Percentiles rank a stretch among this genome's conserved stretches.
These are phyloP conservation scores for Isochrysis galbana DNA, from an alignment of 78 protist species.

Conservation along the genomic window DNA sequence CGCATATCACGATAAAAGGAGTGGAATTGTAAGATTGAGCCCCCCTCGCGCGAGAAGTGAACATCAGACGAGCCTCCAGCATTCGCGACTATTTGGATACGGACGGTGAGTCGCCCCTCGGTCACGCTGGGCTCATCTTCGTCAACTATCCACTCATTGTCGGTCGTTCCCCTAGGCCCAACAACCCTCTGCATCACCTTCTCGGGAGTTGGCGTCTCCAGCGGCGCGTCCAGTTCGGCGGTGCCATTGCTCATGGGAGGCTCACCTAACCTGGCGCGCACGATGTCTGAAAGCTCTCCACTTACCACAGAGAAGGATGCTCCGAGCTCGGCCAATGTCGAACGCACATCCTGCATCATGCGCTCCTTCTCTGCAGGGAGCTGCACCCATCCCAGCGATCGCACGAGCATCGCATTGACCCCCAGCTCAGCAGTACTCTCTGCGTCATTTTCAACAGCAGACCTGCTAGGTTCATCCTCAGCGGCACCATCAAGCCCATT, in stretches of 20 bases:
- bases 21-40: neutral
- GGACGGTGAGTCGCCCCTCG: neutral
- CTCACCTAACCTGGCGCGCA: neutral
- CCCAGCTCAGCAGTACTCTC: no score
- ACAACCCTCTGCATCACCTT: neutral
- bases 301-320: neutral
- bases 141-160: no score
- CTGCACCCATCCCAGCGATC: neutral
- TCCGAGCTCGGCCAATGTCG: neutral
- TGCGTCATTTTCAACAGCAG: no score
- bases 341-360: neutral
- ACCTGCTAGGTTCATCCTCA: no score
- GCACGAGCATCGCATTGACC: neutral
- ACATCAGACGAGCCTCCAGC: neutral
- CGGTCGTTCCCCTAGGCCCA: neutral
- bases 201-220: neutral
- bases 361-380: neutral
- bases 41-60: neutral
- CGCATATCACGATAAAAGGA: conserved; percentile 4
- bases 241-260: neutral
- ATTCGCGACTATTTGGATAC: neutral
- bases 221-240: neutral
- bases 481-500: no score
- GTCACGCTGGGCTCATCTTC: neutral
- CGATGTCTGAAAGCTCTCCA: neutral